phyloP scores from a whole-genome alignment of 495 filamentous ascomycete genomes.

The Elasticomyces elasticus region DNA sequence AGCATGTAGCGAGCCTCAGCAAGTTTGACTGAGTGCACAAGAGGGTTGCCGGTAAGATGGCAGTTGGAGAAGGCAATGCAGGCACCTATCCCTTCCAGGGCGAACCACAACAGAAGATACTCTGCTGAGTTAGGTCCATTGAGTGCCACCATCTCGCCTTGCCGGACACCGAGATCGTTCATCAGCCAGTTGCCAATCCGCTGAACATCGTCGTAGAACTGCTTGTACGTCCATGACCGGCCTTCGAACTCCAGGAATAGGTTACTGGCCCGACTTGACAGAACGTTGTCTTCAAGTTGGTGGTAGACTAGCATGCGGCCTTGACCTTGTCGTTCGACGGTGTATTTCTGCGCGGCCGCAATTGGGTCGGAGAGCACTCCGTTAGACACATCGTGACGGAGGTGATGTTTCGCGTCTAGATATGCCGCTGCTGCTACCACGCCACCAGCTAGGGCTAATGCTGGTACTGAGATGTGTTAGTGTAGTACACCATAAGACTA shows the following conservation, averaged over 20 bases:
- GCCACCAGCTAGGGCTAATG: slow-evolving; percentile 14
- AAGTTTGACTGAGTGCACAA: slow-evolving; percentile 66
- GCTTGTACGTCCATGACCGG: slow-evolving; percentile 63
- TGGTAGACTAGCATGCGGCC: slow-evolving; percentile 71
- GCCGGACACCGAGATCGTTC: slow-evolving; percentile 53
- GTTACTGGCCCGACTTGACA: slow-evolving; percentile 42
- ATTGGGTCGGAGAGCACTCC: slow-evolving; percentile 5
- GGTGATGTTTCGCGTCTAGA: slow-evolving; percentile 21
- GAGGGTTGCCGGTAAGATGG: slow-evolving; percentile 64
- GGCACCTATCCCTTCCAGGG: slow-evolving; percentile 79
- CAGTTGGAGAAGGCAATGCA: slow-evolving; percentile 87
- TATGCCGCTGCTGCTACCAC: slow-evolving; percentile 20
- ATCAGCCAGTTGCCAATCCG: slow-evolving; percentile 79
- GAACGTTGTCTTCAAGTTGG: slow-evolving; percentile 58
- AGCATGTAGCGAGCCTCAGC: slow-evolving; percentile 8
- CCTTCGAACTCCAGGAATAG: slow-evolving; percentile 71
- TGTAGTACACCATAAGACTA: no score
- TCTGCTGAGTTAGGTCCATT: slow-evolving; percentile 79
- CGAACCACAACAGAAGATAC: slow-evolving; percentile 74
- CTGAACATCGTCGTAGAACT: slow-evolving; percentile 62
- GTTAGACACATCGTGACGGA: slow-evolving; percentile 15
- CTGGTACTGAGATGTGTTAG: not conserved
- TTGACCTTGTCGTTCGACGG: slow-evolving; percentile 25
- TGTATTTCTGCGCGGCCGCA: not conserved
- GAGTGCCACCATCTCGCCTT: slow-evolving; percentile 75